Conservation (phyloP, 441 rosid species). For the Adansonia madagascariensis region DNA sequence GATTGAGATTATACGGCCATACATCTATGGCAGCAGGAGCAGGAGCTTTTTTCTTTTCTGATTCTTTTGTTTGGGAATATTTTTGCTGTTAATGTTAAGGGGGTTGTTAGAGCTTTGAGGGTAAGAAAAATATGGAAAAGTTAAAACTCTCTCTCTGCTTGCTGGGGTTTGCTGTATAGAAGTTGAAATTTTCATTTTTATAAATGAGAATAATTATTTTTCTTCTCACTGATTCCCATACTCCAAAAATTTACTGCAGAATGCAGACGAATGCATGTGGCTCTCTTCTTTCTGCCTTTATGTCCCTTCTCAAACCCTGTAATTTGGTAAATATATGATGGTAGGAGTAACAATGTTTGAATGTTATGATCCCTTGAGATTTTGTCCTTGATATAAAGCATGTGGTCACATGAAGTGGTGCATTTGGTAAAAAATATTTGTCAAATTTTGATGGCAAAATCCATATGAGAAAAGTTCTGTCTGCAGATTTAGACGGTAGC, state of each 20-base stretch:
- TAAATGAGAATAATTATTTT: constrained; percentile 26
- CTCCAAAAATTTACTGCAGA: neutral
- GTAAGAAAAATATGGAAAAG: neutral
- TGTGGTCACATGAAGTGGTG: neutral
- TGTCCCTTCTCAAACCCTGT: neutral
- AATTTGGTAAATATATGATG: neutral
- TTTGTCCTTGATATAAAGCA: neutral
- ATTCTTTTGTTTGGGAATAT: neutral
- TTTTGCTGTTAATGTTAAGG: constrained; percentile 24
- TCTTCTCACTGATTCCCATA: neutral
- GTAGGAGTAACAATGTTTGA: neutral
- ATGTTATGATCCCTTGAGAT: neutral
- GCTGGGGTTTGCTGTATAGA: constrained; percentile 30
- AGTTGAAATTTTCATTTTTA: constrained; percentile 34
- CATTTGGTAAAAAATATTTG: neutral
- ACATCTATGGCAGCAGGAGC: constrained; percentile 28
- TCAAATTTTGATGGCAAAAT: constrained; percentile 10
- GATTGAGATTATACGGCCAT: constrained; percentile 38
- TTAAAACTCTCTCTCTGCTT: constrained; percentile 21
- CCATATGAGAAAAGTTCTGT: neutral
- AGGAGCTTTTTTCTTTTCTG: constrained; percentile 12
- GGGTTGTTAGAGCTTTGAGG: neutral
- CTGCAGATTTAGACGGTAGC: neutral
- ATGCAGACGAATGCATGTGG: neutral
- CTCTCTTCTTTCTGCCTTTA: neutral